A percentile compares a stretch with the other conserved stretches of the same genome.
Conservation (phyloP, 371 early-diverging fungal species). For the Sporodiniella umbellata region DNA sequence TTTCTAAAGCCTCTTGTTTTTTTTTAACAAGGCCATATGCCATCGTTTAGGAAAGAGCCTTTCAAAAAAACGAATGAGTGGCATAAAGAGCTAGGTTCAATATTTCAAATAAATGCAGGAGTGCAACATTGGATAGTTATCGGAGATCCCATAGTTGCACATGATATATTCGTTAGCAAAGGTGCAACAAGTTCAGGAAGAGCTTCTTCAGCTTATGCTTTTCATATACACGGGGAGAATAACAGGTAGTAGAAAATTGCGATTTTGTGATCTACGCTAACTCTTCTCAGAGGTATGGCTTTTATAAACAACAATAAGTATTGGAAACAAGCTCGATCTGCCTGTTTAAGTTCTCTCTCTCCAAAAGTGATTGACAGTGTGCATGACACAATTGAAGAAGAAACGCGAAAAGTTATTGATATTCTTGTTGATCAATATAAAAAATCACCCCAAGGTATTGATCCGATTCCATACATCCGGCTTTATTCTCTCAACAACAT, state of each 20-base stretch:
- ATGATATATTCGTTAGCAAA: constrained; percentile 14
- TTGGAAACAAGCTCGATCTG: no score
- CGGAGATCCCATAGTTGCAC: constrained; percentile 10
- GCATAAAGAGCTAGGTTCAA: constrained; percentile 18
- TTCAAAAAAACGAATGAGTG: constrained; percentile 13
- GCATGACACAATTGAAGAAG: background rate
- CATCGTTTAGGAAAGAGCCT: constrained; percentile 4
- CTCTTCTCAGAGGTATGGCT: constrained; percentile 3
- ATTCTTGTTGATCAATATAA: constrained; percentile 6
- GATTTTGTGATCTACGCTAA: background rate
- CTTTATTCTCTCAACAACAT: constrained; percentile 7
- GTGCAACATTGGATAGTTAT: constrained; percentile 20
- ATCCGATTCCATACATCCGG: constrained; percentile 6
- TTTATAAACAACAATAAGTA: background rate
- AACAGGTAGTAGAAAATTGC: background rate
- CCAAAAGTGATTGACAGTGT: no score
- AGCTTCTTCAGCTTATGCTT: constrained; percentile 6
- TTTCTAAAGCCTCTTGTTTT: no score
- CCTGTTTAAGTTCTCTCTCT: no score
- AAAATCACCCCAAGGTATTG: background rate
- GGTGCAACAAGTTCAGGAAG: constrained; percentile 8
- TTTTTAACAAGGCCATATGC: constrained; percentile 9
- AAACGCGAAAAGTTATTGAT: constrained; percentile 3
- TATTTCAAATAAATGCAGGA: constrained; percentile 14
- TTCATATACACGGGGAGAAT: no score